These are phyloP conservation scores for Talaromyces sp. DNA, from an alignment of 2,329 filamentous ascomycete species.

Conservation along the genomic window DNA sequence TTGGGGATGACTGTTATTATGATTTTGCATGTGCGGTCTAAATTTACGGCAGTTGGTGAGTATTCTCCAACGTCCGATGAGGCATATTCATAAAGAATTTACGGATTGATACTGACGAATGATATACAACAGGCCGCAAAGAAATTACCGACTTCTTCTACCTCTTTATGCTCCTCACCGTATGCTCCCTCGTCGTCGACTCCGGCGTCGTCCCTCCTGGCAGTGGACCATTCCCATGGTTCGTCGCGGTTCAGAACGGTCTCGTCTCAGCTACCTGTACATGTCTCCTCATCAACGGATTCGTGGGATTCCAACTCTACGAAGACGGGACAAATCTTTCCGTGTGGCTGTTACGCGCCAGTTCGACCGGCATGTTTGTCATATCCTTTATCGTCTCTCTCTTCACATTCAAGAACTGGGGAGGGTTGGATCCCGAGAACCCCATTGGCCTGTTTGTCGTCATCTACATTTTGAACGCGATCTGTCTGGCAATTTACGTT, in stretches of 20 bases:
- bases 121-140: conserved; percentile 51
- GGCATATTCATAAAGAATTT: neutral
- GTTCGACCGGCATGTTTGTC: conserved; percentile 74
- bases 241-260: conserved; percentile 80
- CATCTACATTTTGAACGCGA: conserved; percentile 82
- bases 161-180: conserved; percentile 84
- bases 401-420: conserved; percentile 89
- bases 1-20: conserved; percentile 92
- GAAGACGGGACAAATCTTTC: conserved; percentile 93
- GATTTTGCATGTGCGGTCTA: conserved; percentile 93
- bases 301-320: conserved; percentile 96
- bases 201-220: conserved; percentile 85
- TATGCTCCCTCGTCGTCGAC: conserved; percentile 83
- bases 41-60: conserved; percentile 95
- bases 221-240: conserved; percentile 78
- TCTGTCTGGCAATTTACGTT: conserved; percentile 80
- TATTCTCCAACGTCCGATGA: neutral
- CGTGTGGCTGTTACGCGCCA: conserved; percentile 82
- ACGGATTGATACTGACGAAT: conserved; percentile 11
- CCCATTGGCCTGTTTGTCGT: conserved; percentile 88
- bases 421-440: conserved; percentile 74
- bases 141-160: conserved; percentile 91
- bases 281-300: conserved; percentile 90
- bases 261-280: conserved; percentile 80
- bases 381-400: conserved; percentile 83